Base-by-base conservation (phyloP, 2,329 filamentous ascomycete species). In the Shiraia sp. region DNA sequence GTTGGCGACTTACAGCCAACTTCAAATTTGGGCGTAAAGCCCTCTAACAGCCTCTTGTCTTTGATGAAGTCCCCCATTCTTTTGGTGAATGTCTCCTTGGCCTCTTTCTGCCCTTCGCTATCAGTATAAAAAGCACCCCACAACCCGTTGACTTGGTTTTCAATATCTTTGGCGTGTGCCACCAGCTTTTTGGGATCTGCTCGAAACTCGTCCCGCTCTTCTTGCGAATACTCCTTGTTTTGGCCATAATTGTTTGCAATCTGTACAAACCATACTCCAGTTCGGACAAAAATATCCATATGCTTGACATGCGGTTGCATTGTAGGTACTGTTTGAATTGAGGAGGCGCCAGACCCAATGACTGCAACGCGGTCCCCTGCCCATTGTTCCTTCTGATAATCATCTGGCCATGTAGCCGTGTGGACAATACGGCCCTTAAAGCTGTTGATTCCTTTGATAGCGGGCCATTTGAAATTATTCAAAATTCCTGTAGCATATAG, bases 61-160 rank as follows among this genome's bases (percentile, higher is more conserved):
- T 76, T 78, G 55, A 80, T 76, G 37, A 69, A 71, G 45, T 79
- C 74, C 10, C 63, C 67, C 76, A 79, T 79, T 10, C 75, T 66
- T 3, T 62, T 55, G 16, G 54, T 55, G 42, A 77, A 74, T 4
- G 68, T 29, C 30, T 69, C 52, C 43, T 73, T 68, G 1, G 60
- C 67, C 12, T 46, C 47, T 10, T 66, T 66, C 45, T 79, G 77
- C 6, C 39, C 57, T 40, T 72, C 62, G 4, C 68, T 69, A 4
- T 62, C 70, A 1, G 62, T 59, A 51, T 76, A 78, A 47, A 79
- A 78, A 1, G 59, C 40, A 7, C 66, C 69, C 74, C 74, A 79
- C 0, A 75, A 36, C 2, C 70, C 71, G 46, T 78, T 79, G 25
- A 79, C 58, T 44, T 75, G 68, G 37, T 69, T 63, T 46, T 77